A percentile compares a stretch with the other conserved stretches of the same genome.
These are phyloP conservation scores for Cardamine chenopodiifolia DNA, from an alignment of 345 rosid genomes.

Conservation along the genomic window DNA sequence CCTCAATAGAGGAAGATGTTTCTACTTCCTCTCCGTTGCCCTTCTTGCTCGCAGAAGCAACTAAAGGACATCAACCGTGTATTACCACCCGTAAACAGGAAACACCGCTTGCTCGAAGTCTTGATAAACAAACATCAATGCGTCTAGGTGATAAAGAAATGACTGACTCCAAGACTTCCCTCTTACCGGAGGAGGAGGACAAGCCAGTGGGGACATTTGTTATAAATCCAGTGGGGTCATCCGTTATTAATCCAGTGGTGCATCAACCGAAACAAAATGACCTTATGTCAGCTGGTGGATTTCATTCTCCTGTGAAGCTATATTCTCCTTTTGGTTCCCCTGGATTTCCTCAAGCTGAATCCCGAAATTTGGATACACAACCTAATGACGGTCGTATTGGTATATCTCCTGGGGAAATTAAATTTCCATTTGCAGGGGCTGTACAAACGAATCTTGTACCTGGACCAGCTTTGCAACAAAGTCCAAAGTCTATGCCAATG, in stretches of 20 bases:
- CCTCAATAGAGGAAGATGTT: conserved; percentile 59
- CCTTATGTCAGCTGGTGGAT: conserved; percentile 38
- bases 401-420: conserved; percentile 45
- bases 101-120: conserved; percentile 39
- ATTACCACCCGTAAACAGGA: conserved; percentile 40
- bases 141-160: conserved; percentile 52
- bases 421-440: conserved; percentile 44
- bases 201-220: conserved; percentile 37
- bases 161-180: conserved; percentile 44
- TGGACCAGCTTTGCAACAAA: conserved; percentile 47
- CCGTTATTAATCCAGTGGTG: conserved; percentile 39
- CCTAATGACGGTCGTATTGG: conserved; percentile 34
- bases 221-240: conserved; percentile 40
- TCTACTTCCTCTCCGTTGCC: conserved; percentile 41
- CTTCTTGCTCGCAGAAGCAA: conserved; percentile 42
- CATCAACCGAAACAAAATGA: conserved; percentile 44
- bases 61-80: conserved; percentile 43
- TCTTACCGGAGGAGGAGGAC: conserved; percentile 51
- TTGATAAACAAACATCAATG: conserved; percentile 43
- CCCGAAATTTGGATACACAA: conserved; percentile 45
- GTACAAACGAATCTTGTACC: conserved; percentile 44
- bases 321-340: conserved; percentile 51
- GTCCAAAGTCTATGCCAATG: conserved; percentile 42
- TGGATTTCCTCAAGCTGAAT: conserved; percentile 41
- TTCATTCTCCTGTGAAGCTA: conserved; percentile 44